Evolutionary conservation across 176 grass and related monocot genomes (phyloP).

Genomic region (Guadua angustifolia): DNA sequence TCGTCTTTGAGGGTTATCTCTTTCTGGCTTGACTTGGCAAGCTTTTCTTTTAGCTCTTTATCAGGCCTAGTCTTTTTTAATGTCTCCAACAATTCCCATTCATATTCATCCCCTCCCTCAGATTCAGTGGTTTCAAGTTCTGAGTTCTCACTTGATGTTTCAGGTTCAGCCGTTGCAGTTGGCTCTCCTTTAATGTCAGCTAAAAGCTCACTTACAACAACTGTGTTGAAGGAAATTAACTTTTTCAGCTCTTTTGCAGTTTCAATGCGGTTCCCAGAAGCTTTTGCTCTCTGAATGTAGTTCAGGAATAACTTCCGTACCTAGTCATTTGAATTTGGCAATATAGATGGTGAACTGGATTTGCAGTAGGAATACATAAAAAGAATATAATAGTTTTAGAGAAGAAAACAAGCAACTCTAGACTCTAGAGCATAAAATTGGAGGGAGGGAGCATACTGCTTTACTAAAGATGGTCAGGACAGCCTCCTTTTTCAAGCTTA

Average conservation of each 20-base stretch:
- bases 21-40: conserved; percentile 72
- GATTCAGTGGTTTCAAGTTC: conserved; percentile 56
- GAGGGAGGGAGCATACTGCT: conserved; percentile 63
- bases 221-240: conserved; percentile 82
- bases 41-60: conserved; percentile 66
- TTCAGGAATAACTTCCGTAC: conserved; percentile 76
- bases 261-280: conserved; percentile 76
- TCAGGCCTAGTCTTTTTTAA: conserved; percentile 66
- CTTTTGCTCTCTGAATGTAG: conserved; percentile 80
- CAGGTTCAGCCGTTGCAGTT: conserved; percentile 48
- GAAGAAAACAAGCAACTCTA: conserved; percentile 28
- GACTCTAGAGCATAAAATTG: conserved; percentile 11
- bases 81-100: conserved; percentile 78
- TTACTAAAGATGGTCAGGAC: conserved; percentile 90
- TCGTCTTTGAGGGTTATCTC: conserved; percentile 96
- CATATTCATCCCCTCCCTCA: conserved; percentile 61
- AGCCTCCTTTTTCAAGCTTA: conserved; percentile 82
- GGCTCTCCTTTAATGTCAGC: conserved; percentile 84
- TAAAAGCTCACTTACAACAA: conserved; percentile 82
- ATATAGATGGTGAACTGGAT: conserved; percentile 22
- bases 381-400: conserved; percentile 22
- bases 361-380: conserved; percentile 22
- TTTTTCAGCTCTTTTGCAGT: conserved; percentile 91
- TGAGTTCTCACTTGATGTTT: conserved; percentile 45
- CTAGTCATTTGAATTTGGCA: conserved; percentile 52